phyloP scores from a whole-genome alignment of 306 rosid species.

The Potentilla sterilis region DNA sequence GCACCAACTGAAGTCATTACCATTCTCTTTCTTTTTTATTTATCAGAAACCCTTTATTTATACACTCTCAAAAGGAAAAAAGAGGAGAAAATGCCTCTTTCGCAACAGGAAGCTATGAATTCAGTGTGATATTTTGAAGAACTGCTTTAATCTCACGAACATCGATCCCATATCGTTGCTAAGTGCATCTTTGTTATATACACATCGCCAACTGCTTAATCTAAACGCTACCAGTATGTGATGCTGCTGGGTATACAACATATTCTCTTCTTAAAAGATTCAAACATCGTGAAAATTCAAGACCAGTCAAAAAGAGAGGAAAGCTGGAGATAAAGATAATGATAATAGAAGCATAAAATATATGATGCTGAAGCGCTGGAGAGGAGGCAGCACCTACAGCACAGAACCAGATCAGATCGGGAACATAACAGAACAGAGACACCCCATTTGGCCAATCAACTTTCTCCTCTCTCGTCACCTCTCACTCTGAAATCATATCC shows the following conservation, averaged over 20 bases:
- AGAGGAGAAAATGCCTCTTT: neutral
- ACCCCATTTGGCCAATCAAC: conserved; percentile 28
- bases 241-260: neutral
- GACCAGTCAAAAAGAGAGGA: neutral
- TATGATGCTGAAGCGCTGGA: neutral
- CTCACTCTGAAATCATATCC: conserved; percentile 6
- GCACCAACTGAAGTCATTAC: neutral
- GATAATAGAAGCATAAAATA: conserved; percentile 1
- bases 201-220: neutral
- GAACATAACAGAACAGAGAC: neutral
- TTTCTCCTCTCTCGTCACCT: neutral
- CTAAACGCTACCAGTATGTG: neutral
- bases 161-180: neutral
- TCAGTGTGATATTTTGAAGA: neutral
- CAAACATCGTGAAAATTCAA: neutral
- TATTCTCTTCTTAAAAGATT: neutral
- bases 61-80: neutral
- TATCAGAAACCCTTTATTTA: neutral
- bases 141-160: neutral
- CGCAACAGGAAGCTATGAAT: neutral
- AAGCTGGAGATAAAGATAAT: neutral
- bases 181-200: neutral
- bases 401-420: neutral
- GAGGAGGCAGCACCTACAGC: neutral
- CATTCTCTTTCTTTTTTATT: neutral